Conservation (phyloP, 257 asterid species). For the Solanum acaule region DNA sequence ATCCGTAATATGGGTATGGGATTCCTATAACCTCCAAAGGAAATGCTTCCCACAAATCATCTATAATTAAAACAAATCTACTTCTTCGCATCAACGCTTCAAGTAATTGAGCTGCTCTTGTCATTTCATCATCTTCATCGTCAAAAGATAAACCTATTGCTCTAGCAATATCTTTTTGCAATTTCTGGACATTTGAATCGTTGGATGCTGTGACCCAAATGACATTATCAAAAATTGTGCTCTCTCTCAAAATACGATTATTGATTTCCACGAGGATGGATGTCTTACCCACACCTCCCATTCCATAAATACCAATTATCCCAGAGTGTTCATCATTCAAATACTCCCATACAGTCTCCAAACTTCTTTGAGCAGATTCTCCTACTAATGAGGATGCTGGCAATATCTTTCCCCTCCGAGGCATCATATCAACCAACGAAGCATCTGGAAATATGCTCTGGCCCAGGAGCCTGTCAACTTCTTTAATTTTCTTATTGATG, state of each 20-base stretch:
- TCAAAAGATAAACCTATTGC: conserved; percentile 4
- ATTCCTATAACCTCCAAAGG: conserved; percentile 4
- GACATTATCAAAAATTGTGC: conserved; percentile 3
- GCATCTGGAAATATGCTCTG: conserved; percentile 1
- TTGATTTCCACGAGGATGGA: conserved; percentile 9
- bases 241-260: conserved; percentile 3
- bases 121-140: conserved; percentile 1
- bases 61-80: conserved; percentile 11
- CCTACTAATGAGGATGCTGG: conserved; percentile 12
- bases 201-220: conserved; percentile 23
- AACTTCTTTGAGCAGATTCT: conserved; percentile 5
- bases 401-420: conserved; percentile 7
- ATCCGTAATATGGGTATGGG: neutral
- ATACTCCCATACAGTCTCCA: conserved; percentile 1
- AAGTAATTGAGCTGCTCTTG: neutral
- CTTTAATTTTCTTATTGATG: conserved; percentile 4
- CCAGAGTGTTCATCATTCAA: conserved; percentile 6
- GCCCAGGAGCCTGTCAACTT: conserved; percentile 4
- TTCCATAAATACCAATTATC: conserved; percentile 11
- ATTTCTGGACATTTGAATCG: conserved; percentile 1
- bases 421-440: conserved; percentile 4
- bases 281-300: conserved; percentile 17
- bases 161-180: conserved; percentile 13
- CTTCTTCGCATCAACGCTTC: conserved; percentile 2
- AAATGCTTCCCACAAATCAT: conserved; percentile 21